Evolutionary conservation across 768 basidiomycete species (phyloP).

Genomic region (Lentinula sp.): DNA sequence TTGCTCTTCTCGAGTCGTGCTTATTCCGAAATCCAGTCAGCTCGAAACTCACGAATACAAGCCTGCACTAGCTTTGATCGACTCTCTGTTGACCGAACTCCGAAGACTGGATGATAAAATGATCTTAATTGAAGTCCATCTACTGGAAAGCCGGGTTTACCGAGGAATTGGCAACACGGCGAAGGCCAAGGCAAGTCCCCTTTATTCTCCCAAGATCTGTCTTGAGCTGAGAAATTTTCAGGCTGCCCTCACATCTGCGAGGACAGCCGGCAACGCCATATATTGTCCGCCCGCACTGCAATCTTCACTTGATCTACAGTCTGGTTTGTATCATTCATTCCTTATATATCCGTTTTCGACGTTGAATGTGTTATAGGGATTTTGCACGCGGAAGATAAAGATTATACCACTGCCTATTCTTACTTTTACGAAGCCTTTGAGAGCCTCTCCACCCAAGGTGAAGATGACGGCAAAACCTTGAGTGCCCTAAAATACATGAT

Average conservation of each 20-base stretch:
- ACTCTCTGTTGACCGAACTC: constrained; percentile 83
- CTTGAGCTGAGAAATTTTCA: constrained; percentile 17
- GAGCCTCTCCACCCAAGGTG: constrained; percentile 73
- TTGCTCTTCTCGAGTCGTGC: constrained; percentile 4
- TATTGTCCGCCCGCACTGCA: constrained; percentile 58
- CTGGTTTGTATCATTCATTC: constrained; percentile 16
- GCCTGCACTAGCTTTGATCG: constrained; percentile 75
- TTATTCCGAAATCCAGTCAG: constrained; percentile 37
- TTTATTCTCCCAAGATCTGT: background rate
- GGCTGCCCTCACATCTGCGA: constrained; percentile 85
- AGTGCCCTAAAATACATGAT: constrained; percentile 96
- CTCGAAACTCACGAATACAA: constrained; percentile 74
- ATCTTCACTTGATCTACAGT: constrained; percentile 45
- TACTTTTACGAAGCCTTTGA: constrained; percentile 99
- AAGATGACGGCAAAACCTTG: constrained; percentile 60
- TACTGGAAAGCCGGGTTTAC: constrained; percentile 89
- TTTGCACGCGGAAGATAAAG: constrained; percentile 94
- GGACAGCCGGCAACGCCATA: constrained; percentile 93
- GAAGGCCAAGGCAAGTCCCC: constrained; percentile 70
- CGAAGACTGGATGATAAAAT: constrained; percentile 95
- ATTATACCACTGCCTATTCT: constrained; percentile 94
- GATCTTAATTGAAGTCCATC: constrained; percentile 93
- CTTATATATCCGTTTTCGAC: too few relatives aligned
- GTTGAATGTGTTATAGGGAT: constrained; percentile 39
- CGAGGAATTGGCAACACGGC: constrained; percentile 84